Base-by-base conservation (phyloP, 129 eudicot species). In the Escallonia herrerae region DNA sequence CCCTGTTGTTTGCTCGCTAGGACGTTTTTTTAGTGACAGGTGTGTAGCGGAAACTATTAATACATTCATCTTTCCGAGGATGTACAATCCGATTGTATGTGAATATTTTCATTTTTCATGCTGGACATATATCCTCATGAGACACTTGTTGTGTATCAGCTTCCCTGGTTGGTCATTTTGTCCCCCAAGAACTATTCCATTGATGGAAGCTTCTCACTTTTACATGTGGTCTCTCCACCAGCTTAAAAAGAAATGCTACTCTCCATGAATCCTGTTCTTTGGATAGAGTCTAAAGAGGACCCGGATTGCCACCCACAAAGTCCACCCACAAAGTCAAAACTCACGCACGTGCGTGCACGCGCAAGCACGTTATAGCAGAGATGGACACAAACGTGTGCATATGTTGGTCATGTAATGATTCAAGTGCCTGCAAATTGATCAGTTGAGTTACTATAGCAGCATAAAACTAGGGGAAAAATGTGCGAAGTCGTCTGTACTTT, bases 171-270 rank as follows among this genome's bases (percentile, higher is more conserved):
- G 33, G 33, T 22, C 33, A 22, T 49, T 49, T 49, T 8, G 54
- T 3, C 9, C 13, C 4, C 4, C 13, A 49, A 64, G 63, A 56
- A 63, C 54, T 72, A 58, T 67, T 68, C 71, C 69, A 67, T 69
- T 80, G 64, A 60, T 37, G 77, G 74, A 68, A 77, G 79, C 46
- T 56, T 60, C 49, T 56, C 56, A 45, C 80, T 80, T 82, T 74
- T 60, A 53, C 44, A 57, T 65, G 67, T 82, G 87, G 87, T 43
- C 68, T 61, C 75, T 79, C 88, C 93, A 85, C 81, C 81, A 68
- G 70, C 74, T 60, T 49, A 49, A 49, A 49, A 49, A 8, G 12
- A 49, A 49, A 7, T 3, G 13, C 12, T 7, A n/a, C 12, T 11
- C 12, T 49, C 12, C 54, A 49, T 49, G 54, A 49, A 71, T 15